Evolutionary conservation across 2,329 filamentous ascomycete species (phyloP).

Genomic region (Cladophialophora immunda): DNA sequence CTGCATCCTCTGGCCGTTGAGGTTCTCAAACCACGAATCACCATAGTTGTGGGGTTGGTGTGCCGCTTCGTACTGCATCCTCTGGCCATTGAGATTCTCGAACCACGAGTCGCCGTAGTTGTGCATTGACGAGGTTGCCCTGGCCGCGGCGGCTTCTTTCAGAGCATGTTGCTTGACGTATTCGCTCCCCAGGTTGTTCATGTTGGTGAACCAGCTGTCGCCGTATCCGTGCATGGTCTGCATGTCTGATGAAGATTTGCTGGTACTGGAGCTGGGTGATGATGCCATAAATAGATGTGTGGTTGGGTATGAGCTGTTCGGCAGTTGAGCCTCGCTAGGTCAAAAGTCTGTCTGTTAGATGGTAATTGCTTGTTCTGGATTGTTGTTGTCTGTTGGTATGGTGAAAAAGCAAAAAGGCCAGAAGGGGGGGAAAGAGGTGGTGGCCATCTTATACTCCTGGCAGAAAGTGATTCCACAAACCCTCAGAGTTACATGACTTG

Average conservation of each 20-base stretch:
- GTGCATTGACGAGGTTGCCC: too few relatives aligned
- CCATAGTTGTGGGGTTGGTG: conserved; percentile 28
- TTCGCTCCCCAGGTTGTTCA: conserved; percentile 27
- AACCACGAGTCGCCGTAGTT: conserved; percentile 32
- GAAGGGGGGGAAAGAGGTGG: not conserved
- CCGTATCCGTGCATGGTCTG: conserved; percentile 31
- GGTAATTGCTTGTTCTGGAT: not conserved
- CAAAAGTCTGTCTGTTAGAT: not conserved
- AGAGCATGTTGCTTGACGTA: too few relatives aligned
- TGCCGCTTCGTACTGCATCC: conserved; percentile 19
- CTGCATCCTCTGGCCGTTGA: conserved; percentile 9
- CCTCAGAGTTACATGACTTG: not conserved
- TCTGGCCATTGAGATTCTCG: conserved; percentile 30
- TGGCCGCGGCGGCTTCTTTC: too few relatives aligned
- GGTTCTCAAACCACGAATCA: conserved; percentile 33
- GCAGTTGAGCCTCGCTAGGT: not conserved
- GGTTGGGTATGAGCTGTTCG: not conserved
- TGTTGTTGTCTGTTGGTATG: not conserved
- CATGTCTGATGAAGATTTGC: conserved; percentile 1
- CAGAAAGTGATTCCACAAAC: conserved; percentile 5
- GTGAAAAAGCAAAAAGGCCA: not conserved
- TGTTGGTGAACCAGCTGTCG: conserved; percentile 32
- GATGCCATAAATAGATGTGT: conserved; percentile 7
- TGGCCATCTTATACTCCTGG: not conserved
- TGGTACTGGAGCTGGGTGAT: conserved; percentile 12